Evolutionary conservation across 2,329 filamentous ascomycete genomes (phyloP).

Genomic region (Penicillium polonicum): DNA sequence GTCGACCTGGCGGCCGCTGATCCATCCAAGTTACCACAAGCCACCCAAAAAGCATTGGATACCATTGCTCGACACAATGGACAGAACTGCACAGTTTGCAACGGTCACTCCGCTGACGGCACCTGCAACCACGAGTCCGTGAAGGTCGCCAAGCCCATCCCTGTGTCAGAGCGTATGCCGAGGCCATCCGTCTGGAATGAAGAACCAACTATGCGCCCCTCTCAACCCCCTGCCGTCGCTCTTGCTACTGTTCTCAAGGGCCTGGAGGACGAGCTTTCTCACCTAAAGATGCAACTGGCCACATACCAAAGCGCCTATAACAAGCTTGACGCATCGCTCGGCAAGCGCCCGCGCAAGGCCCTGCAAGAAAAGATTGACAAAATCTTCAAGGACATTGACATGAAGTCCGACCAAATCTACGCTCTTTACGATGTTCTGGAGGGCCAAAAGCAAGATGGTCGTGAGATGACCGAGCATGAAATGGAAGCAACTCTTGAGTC

Average conservation of each 20-base stretch:
- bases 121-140: conserved; percentile 38
- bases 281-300: conserved; percentile 70
- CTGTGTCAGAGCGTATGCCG: conserved; percentile 52
- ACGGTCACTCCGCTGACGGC: conserved; percentile 38
- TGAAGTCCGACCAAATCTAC: conserved; percentile 78
- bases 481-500: conserved; percentile 62
- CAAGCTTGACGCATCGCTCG: conserved; percentile 64
- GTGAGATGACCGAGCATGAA: conserved; percentile 62
- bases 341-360: conserved; percentile 62
- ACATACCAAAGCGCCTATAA: conserved; percentile 63
- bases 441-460: conserved; percentile 67
- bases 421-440: conserved; percentile 79
- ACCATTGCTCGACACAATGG: conserved; percentile 50
- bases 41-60: conserved; percentile 44
- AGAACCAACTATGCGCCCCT: conserved; percentile 60
- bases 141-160: conserved; percentile 51
- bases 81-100: conserved; percentile 58
- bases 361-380: conserved; percentile 62
- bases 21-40: conserved; percentile 37
- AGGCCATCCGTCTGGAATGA: conserved; percentile 47
- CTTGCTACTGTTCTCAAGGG: conserved; percentile 81
- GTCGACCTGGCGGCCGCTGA: conserved; percentile 30
- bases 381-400: conserved; percentile 64
- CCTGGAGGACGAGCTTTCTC: conserved; percentile 74
- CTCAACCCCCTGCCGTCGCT: conserved; percentile 68